Evolutionary conservation across 352 stramenopile species (phyloP).

Genomic region (Globisporangium orthogonon): DNA sequence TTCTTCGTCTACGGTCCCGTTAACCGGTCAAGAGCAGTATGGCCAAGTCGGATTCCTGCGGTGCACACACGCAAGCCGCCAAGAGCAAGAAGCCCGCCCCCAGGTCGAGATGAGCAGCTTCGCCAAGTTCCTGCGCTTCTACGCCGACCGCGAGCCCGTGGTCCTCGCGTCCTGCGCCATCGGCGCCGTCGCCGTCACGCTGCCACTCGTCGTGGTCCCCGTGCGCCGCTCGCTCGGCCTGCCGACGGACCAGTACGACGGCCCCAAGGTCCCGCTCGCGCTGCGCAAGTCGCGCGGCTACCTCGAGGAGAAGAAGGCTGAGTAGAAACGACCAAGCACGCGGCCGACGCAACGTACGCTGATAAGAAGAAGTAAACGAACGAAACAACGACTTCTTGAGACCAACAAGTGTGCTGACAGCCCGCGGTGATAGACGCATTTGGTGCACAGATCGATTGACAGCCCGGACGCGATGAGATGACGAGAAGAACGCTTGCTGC

Average conservation of each 20-base stretch:
- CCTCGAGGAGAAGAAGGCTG: constrained; percentile 29
- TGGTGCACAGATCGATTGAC: too few relatives aligned
- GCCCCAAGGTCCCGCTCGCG: constrained; percentile 66
- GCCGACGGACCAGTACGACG: constrained; percentile 88
- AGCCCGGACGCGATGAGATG: too few relatives aligned
- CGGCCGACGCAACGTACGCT: neutral
- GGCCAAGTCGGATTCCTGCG: neutral
- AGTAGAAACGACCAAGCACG: constrained; percentile 14
- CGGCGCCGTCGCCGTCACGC: constrained; percentile 51
- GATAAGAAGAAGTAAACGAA: too few relatives aligned
- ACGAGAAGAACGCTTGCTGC: too few relatives aligned
- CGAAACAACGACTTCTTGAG: too few relatives aligned
- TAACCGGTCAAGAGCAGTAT: neutral
- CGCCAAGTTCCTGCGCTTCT: constrained; percentile 80
- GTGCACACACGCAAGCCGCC: neutral
- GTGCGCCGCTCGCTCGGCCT: constrained; percentile 79
- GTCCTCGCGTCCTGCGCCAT: constrained; percentile 81
- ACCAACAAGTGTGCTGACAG: neutral
- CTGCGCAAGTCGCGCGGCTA: constrained; percentile 73
- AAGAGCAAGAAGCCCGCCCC: neutral
- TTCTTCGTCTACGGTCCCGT: neutral
- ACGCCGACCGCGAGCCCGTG: constrained; percentile 80
- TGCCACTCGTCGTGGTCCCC: constrained; percentile 78
- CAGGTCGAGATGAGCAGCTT: constrained; percentile 15
- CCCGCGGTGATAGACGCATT: too few relatives aligned